Percentiles rank a stretch among this genome's conserved stretches.
These are phyloP conservation scores for Candida sanyiensis DNA, from an alignment of 805 yeast genomes.

Conservation along the genomic window DNA sequence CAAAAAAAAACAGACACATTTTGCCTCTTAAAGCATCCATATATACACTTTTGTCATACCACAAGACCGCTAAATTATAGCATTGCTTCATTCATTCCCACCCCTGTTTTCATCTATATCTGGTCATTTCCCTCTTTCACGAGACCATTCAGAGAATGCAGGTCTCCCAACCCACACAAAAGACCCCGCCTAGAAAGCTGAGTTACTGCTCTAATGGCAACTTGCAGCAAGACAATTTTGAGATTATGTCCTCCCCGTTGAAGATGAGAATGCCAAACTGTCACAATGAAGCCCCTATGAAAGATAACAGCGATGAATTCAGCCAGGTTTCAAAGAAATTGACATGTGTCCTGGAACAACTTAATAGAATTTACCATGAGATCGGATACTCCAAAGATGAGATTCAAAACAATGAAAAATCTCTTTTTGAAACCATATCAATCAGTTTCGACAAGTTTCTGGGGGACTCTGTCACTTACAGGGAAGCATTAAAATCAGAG, in stretches of 20 bases:
- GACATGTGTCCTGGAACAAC: conserved; percentile 28
- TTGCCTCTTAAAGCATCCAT: too few species aligned
- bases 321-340: conserved; percentile 17
- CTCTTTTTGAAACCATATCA: conserved; percentile 44
- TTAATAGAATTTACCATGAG: conserved; percentile 42
- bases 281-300: conserved; percentile 3
- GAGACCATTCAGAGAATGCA: too few species aligned
- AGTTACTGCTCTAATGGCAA: conserved; percentile 4
- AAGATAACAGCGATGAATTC: conserved; percentile 12
- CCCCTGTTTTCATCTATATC: too few species aligned
- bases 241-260: conserved; percentile 24
- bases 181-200: conserved; percentile 14
- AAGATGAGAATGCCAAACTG: conserved; percentile 13
- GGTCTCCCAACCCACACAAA: conserved; percentile 14
- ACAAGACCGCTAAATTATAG: too few species aligned
- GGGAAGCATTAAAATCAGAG: conserved; percentile 26
- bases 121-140: too few species aligned
- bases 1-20: too few species aligned
- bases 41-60: too few species aligned
- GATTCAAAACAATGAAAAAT: conserved; percentile 41
- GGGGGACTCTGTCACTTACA: conserved; percentile 33
- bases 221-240: too few species aligned
- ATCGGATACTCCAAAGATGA: conserved; percentile 53
- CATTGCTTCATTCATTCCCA: too few species aligned
- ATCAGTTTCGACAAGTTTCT: conserved; percentile 41